Evolutionary conservation across 2,329 filamentous ascomycete species (phyloP).

Genomic region (Clonostachys rosea): DNA sequence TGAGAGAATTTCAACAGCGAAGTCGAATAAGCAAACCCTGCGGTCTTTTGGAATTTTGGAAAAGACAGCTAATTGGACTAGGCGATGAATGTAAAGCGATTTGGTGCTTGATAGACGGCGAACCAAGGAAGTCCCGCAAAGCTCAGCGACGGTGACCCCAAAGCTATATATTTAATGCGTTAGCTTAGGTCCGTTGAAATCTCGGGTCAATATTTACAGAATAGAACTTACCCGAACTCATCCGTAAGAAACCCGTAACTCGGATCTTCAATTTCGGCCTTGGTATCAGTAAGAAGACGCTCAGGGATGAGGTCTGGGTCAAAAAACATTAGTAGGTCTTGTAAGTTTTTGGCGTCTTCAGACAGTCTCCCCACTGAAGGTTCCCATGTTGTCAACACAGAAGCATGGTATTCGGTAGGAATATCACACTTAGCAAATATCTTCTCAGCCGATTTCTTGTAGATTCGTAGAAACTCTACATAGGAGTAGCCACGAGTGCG

Average conservation of each 20-base stretch:
- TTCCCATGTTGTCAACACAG: constrained; percentile 3
- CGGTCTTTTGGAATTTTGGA: neutral
- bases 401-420: constrained; percentile 2
- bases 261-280: neutral
- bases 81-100: neutral
- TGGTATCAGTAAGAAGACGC: neutral
- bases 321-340: constrained; percentile 3
- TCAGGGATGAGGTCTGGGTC: constrained; percentile 3
- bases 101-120: neutral
- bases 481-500: constrained; percentile 1
- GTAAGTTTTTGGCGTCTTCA: constrained; percentile 1
- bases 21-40: neutral
- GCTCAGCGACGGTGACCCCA: no score
- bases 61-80: neutral
- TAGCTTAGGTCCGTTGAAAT: no score
- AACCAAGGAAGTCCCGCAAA: no score
- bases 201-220: no score
- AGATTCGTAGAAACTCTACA: constrained; percentile 2
- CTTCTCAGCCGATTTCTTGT: constrained; percentile 3
- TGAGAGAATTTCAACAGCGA: neutral
- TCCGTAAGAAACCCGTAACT: no score
- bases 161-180: no score
- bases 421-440: constrained; percentile 2
- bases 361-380: constrained; percentile 1
- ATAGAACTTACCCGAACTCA: no score